These are phyloP conservation scores for Lentinula novae-zelandiae DNA, from an alignment of 1,284 basidiomycete genomes.

Conservation along the genomic window DNA sequence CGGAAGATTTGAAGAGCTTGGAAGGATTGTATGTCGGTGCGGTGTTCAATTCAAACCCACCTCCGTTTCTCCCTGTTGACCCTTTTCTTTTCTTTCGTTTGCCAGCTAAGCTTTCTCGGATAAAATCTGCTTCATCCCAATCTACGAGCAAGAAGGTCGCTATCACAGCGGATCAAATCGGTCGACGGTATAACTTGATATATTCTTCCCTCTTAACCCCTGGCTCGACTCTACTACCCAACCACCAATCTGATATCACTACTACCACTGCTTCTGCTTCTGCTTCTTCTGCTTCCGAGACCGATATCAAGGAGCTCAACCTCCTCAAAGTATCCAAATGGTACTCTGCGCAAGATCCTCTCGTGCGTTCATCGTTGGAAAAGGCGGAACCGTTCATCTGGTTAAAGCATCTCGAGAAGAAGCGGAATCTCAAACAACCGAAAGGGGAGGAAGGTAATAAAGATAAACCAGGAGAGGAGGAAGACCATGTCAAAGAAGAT, in stretches of 20 bases:
- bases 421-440: no score
- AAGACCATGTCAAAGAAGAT: not conserved
- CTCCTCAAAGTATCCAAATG: constrained; percentile 52
- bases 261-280: no score
- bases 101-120: constrained; percentile 54
- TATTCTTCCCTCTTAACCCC: constrained; percentile 27
- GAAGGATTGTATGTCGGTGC: constrained; percentile 46
- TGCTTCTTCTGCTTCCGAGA: not conserved
- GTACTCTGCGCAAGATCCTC: constrained; percentile 46
- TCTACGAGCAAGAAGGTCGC: constrained; percentile 61
- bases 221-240: no score
- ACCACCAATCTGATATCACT: no score
- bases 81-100: not conserved
- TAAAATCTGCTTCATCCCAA: constrained; percentile 45
- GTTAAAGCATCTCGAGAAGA: not conserved
- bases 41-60: not conserved
- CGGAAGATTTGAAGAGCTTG: constrained; percentile 44
- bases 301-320: constrained; percentile 28
- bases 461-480: not conserved
- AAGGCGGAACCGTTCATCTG: constrained; percentile 46
- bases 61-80: not conserved
- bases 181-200: constrained; percentile 57
- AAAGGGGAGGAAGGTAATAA: not conserved
- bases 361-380: constrained; percentile 46
- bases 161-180: constrained; percentile 63